Conservation (phyloP, 2,329 filamentous ascomycete species). For the Conoideocrella luteorostrata region DNA sequence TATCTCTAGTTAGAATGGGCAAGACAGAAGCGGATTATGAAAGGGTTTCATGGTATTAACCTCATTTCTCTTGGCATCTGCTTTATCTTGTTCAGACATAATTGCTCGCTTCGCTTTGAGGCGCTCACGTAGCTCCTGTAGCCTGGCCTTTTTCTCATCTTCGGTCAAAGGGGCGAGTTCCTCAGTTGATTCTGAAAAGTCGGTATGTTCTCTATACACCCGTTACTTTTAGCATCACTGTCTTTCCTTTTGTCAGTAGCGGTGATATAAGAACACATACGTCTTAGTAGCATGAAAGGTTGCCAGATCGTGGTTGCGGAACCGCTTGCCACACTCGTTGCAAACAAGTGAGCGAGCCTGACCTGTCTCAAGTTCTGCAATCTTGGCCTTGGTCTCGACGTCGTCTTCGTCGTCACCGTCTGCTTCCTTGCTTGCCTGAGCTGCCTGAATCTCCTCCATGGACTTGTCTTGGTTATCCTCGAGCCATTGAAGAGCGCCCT, state of each 20-base stretch:
- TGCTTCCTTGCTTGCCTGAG: slow-evolving; percentile 27
- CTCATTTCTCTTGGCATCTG: slow-evolving; percentile 80
- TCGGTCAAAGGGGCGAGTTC: slow-evolving; percentile 86
- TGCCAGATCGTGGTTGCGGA: slow-evolving; percentile 73
- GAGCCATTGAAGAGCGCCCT: slow-evolving; percentile 89
- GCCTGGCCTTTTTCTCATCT: slow-evolving; percentile 77
- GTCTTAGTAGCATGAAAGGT: slow-evolving; percentile 90
- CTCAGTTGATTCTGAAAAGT: slow-evolving; percentile 91
- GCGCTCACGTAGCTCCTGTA: slow-evolving; percentile 67
- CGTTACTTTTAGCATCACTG: too few relatives aligned
- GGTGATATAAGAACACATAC: slow-evolving; percentile 33
- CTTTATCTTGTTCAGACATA: slow-evolving; percentile 67
- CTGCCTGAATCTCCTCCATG: slow-evolving; percentile 68
- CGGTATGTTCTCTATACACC: slow-evolving; percentile 63
- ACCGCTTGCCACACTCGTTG: slow-evolving; percentile 91
- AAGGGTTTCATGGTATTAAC: slow-evolving; percentile 33
- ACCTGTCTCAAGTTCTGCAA: slow-evolving; percentile 62
- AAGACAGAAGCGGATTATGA: not conserved
- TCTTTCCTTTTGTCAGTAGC: too few relatives aligned
- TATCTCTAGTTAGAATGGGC: not conserved
- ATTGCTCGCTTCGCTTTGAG: slow-evolving; percentile 65
- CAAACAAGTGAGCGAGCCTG: slow-evolving; percentile 76
- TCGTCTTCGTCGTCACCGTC: slow-evolving; percentile 45
- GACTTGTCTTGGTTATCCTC: slow-evolving; percentile 85
- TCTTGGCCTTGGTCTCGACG: slow-evolving; percentile 45